These are phyloP conservation scores for Cyclotella atomus DNA, from an alignment of 108 stramenopile genomes.

Conservation along the genomic window DNA sequence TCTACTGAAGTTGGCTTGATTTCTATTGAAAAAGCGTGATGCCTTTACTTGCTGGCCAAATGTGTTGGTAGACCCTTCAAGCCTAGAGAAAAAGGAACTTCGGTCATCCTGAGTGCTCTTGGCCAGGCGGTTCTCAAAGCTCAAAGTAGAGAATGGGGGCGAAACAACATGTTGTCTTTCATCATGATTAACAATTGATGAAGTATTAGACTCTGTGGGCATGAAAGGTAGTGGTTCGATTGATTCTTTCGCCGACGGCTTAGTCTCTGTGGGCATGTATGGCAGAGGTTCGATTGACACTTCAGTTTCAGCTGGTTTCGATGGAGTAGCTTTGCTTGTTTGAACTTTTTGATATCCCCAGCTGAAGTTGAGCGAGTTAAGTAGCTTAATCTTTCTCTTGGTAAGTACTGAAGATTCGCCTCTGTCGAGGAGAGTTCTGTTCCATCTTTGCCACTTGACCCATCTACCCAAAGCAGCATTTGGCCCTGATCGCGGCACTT, in stretches of 20 bases:
- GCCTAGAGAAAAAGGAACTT: background rate
- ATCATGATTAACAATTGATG: background rate
- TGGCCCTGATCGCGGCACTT: conserved; percentile 5
- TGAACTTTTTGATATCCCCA: conserved; percentile 31
- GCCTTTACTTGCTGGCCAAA: background rate
- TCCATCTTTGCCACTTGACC: conserved; percentile 28
- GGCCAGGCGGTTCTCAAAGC: background rate
- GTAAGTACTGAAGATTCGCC: conserved; percentile 16
- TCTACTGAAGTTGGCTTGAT: background rate
- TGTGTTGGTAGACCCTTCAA: background rate
- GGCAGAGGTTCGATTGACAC: conserved; percentile 1
- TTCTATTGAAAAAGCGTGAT: no score
- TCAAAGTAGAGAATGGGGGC: background rate
- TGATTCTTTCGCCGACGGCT: background rate
- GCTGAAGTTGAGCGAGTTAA: conserved; percentile 16
- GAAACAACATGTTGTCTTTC: background rate
- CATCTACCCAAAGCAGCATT: conserved; percentile 16
- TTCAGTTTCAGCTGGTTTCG: no score
- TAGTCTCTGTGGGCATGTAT: background rate
- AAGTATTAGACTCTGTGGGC: background rate
- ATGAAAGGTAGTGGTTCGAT: conserved; percentile 1
- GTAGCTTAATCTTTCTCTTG: conserved; percentile 13
- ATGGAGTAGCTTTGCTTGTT: no score
- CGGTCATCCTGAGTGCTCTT: background rate
- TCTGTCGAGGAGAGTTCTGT: conserved; percentile 14